These are phyloP conservation scores for Gleditsia sinensis DNA, from an alignment of 306 rosid genomes.

Conservation along the genomic window DNA sequence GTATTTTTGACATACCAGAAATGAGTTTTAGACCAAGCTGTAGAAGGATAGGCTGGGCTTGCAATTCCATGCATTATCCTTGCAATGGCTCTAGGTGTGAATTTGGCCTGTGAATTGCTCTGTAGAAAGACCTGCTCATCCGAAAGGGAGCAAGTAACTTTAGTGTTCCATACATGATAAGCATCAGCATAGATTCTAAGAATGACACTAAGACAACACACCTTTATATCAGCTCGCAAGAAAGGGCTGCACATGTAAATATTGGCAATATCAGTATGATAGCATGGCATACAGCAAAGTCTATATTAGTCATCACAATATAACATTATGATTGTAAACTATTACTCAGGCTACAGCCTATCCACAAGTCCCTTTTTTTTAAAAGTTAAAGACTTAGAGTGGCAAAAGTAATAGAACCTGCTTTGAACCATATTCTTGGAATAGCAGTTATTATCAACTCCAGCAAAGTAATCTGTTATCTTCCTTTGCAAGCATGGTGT, in stretches of 20 bases:
- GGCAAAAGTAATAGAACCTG: constrained; percentile 59
- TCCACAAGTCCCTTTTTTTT: neutral
- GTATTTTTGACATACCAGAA: constrained; percentile 65
- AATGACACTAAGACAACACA: constrained; percentile 34
- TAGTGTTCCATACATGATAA: constrained; percentile 22
- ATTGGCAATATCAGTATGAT: constrained; percentile 41
- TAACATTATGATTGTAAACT: neutral
- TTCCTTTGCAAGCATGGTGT: constrained; percentile 78
- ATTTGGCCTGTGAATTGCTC: constrained; percentile 78
- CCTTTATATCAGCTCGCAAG: constrained; percentile 92
- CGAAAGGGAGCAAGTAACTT: constrained; percentile 33
- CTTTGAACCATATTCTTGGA: constrained; percentile 65
- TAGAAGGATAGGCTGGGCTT: constrained; percentile 90
- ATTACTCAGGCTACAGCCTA: neutral
- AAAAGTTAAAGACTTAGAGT: constrained; percentile 5
- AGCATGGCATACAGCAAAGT: constrained; percentile 23
- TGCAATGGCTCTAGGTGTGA: constrained; percentile 93
- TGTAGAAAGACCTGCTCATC: constrained; percentile 76
- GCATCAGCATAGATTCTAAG: constrained; percentile 32
- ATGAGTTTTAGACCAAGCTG: constrained; percentile 84
- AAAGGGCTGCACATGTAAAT: constrained; percentile 79
- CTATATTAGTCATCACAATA: constrained; percentile 22
- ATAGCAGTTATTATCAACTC: constrained; percentile 46
- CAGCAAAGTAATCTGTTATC: constrained; percentile 72
- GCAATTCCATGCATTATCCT: constrained; percentile 95